phyloP scores from a whole-genome alignment of 257 asterid species.

The Plantago ovata region DNA sequence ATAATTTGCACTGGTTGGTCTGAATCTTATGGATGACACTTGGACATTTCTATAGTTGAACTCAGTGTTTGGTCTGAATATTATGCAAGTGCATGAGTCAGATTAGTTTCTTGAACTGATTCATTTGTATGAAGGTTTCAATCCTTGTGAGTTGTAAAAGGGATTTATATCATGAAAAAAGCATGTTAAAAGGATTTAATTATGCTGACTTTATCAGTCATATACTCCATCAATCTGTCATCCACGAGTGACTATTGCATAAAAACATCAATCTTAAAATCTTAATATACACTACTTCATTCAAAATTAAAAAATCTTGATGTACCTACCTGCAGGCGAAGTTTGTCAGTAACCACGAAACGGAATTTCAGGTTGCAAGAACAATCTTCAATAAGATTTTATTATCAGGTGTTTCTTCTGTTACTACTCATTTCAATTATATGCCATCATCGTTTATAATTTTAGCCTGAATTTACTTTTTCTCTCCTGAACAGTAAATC shows the following conservation, averaged over 20 bases:
- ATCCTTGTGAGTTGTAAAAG: too few species aligned
- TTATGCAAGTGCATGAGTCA: not conserved
- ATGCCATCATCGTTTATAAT: not conserved
- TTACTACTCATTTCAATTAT: not conserved
- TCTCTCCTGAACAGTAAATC: constrained; percentile 25
- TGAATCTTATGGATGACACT: too few species aligned
- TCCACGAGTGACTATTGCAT: not conserved
- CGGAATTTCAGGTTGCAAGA: constrained; percentile 58
- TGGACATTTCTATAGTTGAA: too few species aligned
- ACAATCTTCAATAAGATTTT: constrained; percentile 41
- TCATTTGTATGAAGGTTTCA: not conserved
- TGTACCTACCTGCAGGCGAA: constrained; percentile 45
- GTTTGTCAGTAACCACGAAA: constrained; percentile 56
- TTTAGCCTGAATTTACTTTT: constrained; percentile 1
- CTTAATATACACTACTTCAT: too few species aligned
- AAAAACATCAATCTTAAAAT: not conserved
- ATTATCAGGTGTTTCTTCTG: constrained; percentile 45
- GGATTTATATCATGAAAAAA: not conserved
- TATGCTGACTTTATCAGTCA: not conserved
- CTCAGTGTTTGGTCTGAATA: too few species aligned
- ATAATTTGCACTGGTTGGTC: too few species aligned
- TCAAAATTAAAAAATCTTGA: too few species aligned
- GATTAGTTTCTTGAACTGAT: not conserved
- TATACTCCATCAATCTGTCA: not conserved
- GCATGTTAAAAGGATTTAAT: not conserved